Evolutionary conservation across 768 basidiomycete species (phyloP).

Genomic region (Tephrocybe rancida): DNA sequence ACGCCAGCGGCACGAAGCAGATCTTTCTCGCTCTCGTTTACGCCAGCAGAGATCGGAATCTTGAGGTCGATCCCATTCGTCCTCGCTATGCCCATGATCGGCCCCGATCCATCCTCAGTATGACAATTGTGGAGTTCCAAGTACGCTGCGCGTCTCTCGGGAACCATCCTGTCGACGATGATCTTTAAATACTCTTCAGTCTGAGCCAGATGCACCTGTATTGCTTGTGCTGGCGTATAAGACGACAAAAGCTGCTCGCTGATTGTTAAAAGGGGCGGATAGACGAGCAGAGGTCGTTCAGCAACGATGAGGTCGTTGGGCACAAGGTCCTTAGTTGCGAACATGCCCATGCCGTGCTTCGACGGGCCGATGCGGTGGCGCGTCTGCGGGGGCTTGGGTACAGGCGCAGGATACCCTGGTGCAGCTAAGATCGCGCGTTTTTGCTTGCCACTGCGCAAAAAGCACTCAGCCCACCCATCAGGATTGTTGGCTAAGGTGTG

Average conservation of each 20-base stretch:
- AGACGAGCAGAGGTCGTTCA: conserved; percentile 37
- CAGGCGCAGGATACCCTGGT: conserved; percentile 9
- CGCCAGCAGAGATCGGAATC: neutral
- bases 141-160: conserved; percentile 21
- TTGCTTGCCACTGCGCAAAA: neutral
- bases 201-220: conserved; percentile 8
- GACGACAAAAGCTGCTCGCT: neutral
- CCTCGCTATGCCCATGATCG: conserved; percentile 25
- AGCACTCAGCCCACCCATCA: neutral
- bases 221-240: neutral
- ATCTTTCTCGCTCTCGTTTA: neutral
- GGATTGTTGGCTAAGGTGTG: neutral
- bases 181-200: conserved; percentile 17
- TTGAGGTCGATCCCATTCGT: conserved; percentile 27
- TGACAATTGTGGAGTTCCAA: conserved; percentile 28
- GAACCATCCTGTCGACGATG: conserved; percentile 22
- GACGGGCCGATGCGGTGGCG: conserved; percentile 1
- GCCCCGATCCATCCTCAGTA: conserved; percentile 31
- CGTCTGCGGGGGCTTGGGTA: neutral
- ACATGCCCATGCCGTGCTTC: neutral
- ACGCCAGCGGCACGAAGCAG: conserved; percentile 1
- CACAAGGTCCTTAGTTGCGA: conserved; percentile 1
- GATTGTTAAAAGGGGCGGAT: conserved; percentile 5
- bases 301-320: conserved; percentile 5
- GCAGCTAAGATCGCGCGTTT: neutral